Evolutionary conservation across 2,329 filamentous ascomycete species (phyloP), one percentile per base, ranked within the genome.

Genomic region (Pyrenophora tritici-repentis): DNA sequence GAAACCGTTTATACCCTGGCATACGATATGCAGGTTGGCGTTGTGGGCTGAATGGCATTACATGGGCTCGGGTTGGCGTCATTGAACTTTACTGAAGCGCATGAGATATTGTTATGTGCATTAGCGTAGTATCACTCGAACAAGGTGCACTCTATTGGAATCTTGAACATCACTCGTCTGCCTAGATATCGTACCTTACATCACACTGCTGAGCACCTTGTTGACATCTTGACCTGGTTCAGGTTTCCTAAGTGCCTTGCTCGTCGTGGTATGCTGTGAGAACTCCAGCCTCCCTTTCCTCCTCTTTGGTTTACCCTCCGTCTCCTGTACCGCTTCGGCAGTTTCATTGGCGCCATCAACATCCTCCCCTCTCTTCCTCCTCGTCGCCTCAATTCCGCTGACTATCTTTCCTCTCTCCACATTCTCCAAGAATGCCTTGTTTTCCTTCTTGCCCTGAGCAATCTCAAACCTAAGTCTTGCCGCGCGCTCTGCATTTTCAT

Each of bases 341-440:
- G 59, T 62, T 9, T 47, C 56, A 7, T 58, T 54, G 22, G 39
- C 59, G 14, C 52, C 58, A 16, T 62, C 73, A 52, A 69, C 53
- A 35, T 50, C 53, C 10, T 50, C 55, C 3, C 50, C 73, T 70
- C 86, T 86, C 48, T 78, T 79, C 67, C 86, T 84, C 66, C 73
- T 73, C 66, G 78, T 80, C 38, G 65, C 73, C 67, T 78, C 71
- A 73, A 92, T 91, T 2, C 65, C 65, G 26, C 73, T 86, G 59
- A 90, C 71, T 81, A 91, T 88, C 83, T 92, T 93, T 42, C 85
- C 87, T 67, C 80, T 84, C 79, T 94, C 89, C 50, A 94, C 81
- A 68, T 93, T 91, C 62, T 84, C 80, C 52, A 92, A 82, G 71
- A 93, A 94, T 59, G 86, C 83, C 80, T 88, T 90, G 73, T 93